phyloP scores from a whole-genome alignment of 768 basidiomycete species.

The Russula sp. region DNA sequence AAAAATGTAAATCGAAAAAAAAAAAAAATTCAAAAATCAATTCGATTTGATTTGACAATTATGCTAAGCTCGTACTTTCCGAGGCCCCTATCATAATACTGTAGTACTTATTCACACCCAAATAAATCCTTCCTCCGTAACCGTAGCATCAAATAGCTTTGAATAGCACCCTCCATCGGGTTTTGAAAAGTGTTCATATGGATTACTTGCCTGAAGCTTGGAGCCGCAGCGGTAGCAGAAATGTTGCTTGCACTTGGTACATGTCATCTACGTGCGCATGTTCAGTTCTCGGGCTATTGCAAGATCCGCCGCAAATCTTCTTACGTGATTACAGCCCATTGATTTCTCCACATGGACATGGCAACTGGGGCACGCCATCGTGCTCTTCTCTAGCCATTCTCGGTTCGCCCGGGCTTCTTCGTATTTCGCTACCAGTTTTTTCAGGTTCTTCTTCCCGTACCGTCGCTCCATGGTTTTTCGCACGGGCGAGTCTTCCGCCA shows the following conservation, averaged over 20 bases:
- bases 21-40: background rate
- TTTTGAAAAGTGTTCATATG: slow-evolving; percentile 65
- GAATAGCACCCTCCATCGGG: slow-evolving; percentile 50
- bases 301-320: slow-evolving; percentile 11
- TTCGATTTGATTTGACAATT: background rate
- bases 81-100: slow-evolving; percentile 19
- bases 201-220: slow-evolving; percentile 42
- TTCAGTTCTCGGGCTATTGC: background rate
- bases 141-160: slow-evolving; percentile 54
- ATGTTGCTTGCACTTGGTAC: slow-evolving; percentile 64
- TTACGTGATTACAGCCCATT: slow-evolving; percentile 82
- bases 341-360: slow-evolving; percentile 66
- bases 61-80: background rate
- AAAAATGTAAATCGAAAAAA: background rate
- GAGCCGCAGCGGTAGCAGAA: slow-evolving; percentile 79
- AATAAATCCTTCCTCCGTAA: slow-evolving; percentile 35
- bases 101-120: background rate
- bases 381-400: slow-evolving; percentile 63
- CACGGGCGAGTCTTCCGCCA: slow-evolving; percentile 45
- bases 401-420: slow-evolving; percentile 71
- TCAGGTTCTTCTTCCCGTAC: slow-evolving; percentile 58
- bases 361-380: slow-evolving; percentile 73
- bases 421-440: slow-evolving; percentile 53
- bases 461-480: slow-evolving; percentile 51
- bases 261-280: slow-evolving; percentile 56